Conservation (phyloP, 1,284 basidiomycete genomes). For the Marasmius fiardii region DNA sequence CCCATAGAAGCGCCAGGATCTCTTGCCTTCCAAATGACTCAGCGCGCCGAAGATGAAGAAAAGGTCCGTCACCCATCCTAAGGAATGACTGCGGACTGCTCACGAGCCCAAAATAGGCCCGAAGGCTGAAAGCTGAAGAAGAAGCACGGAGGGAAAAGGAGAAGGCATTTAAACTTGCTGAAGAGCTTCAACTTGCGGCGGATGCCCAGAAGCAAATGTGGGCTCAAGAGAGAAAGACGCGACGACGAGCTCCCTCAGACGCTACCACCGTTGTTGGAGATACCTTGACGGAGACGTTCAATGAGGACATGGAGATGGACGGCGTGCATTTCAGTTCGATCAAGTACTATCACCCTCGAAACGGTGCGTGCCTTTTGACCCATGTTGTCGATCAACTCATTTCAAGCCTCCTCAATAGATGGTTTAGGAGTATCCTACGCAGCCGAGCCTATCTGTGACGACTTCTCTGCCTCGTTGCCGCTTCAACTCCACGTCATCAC, state of each 20-base stretch:
- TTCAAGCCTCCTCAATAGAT: conserved; percentile 32
- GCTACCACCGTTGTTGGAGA: conserved; percentile 60
- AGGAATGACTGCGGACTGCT: neutral
- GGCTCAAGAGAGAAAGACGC: conserved; percentile 28
- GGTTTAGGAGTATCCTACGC: conserved; percentile 62
- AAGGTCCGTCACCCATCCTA: conserved; percentile 38
- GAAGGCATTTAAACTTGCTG: conserved; percentile 42
- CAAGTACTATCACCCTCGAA: conserved; percentile 64
- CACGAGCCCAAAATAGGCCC: conserved; percentile 28
- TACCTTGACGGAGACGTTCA: conserved; percentile 60
- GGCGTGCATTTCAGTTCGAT: conserved; percentile 61
- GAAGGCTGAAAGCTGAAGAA: conserved; percentile 48
- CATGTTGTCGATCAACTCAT: neutral
- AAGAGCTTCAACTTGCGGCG: conserved; percentile 58
- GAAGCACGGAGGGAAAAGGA: conserved; percentile 44
- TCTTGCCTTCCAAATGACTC: conserved; percentile 70
- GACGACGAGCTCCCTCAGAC: conserved; percentile 62
- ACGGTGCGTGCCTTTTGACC: conserved; percentile 40
- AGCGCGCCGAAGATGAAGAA: conserved; percentile 64
- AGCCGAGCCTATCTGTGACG: conserved; percentile 70
- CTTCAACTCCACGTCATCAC: conserved; percentile 64
- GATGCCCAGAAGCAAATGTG: conserved; percentile 55
- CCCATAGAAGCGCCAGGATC: conserved; percentile 60
- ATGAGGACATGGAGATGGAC: conserved; percentile 49
- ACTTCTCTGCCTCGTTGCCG: conserved; percentile 48